Evolutionary conservation across 164 flowering plant species (phyloP).

Genomic region (Sextonia rubra): DNA sequence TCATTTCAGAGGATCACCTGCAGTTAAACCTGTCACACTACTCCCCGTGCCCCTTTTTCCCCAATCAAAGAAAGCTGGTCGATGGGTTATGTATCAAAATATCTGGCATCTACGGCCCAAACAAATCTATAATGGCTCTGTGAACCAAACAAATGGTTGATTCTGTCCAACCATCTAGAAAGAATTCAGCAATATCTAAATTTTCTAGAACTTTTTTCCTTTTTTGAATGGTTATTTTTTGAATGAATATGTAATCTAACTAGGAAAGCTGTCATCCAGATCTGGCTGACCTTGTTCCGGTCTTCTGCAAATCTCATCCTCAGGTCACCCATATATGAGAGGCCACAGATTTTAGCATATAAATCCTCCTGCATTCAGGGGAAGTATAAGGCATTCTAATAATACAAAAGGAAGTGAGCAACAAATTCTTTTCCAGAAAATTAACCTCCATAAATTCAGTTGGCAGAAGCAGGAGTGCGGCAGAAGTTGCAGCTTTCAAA

Average conservation of each 20-base stretch:
- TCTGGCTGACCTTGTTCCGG: slow-evolving; percentile 60
- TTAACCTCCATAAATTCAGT: slow-evolving; percentile 73
- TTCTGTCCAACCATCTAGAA: neutral
- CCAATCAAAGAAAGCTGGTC: too few species aligned
- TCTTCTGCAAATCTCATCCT: slow-evolving; percentile 99
- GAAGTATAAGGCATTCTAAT: neutral
- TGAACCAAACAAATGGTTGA: neutral
- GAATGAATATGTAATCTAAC: neutral
- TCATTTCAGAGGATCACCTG: too few species aligned
- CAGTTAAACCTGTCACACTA: too few species aligned
- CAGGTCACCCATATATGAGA: slow-evolving; percentile 92
- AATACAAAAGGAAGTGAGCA: neutral
- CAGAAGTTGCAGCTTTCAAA: slow-evolving; percentile 73
- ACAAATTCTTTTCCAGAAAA: slow-evolving; percentile 7
- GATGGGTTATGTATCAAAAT: too few species aligned
- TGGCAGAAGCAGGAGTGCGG: slow-evolving; percentile 89
- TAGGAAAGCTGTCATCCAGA: neutral
- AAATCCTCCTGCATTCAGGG: slow-evolving; percentile 67
- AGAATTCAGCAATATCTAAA: neutral
- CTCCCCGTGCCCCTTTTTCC: too few species aligned
- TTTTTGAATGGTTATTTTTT: too few species aligned
- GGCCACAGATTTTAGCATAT: slow-evolving; percentile 84
- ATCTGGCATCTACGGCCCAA: neutral
- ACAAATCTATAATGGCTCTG: neutral
- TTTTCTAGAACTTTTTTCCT: too few species aligned